A percentile compares a stretch with the other conserved stretches of the same genome.
These are phyloP conservation scores for Cystobasidium pallidum DNA, from an alignment of 1,284 basidiomycete species.

Conservation along the genomic window DNA sequence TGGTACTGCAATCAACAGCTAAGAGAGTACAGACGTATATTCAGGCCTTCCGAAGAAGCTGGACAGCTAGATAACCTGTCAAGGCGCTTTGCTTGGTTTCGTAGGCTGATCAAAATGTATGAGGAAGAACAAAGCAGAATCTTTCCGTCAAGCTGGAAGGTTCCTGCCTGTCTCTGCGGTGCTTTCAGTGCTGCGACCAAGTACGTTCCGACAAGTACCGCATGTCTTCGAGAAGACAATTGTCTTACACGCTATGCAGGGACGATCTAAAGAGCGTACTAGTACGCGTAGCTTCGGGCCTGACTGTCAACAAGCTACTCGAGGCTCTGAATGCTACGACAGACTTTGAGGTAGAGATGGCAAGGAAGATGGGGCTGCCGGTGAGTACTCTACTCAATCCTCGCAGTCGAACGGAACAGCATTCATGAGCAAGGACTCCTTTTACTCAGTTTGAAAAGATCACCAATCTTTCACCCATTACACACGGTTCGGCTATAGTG, in stretches of 20 bases:
- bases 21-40: conserved; percentile 95
- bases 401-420: too few species aligned
- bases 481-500: conserved; percentile 57
- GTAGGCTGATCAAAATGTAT: conserved; percentile 82
- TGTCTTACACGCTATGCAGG: conserved; percentile 45
- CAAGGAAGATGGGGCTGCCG: conserved; percentile 56
- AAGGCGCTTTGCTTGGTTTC: conserved; percentile 93
- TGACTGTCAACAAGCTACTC: conserved; percentile 75
- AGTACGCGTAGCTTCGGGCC: conserved; percentile 48
- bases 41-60: conserved; percentile 85
- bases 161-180: conserved; percentile 74
- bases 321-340: conserved; percentile 81
- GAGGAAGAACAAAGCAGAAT: conserved; percentile 70
- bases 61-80: conserved; percentile 95
- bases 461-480: conserved; percentile 52
- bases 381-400: neutral
- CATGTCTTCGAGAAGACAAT: neutral
- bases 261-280: conserved; percentile 60
- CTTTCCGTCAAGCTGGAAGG: conserved; percentile 81
- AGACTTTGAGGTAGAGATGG: conserved; percentile 80
- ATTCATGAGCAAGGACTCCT: too few species aligned
- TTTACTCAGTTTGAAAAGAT: conserved; percentile 57
- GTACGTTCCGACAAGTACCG: conserved; percentile 58
- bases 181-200: conserved; percentile 85
- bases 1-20: conserved; percentile 88